Evolutionary conservation across 768 basidiomycete genomes (phyloP).

Genomic region (Goffeauzyma gilvescens): DNA sequence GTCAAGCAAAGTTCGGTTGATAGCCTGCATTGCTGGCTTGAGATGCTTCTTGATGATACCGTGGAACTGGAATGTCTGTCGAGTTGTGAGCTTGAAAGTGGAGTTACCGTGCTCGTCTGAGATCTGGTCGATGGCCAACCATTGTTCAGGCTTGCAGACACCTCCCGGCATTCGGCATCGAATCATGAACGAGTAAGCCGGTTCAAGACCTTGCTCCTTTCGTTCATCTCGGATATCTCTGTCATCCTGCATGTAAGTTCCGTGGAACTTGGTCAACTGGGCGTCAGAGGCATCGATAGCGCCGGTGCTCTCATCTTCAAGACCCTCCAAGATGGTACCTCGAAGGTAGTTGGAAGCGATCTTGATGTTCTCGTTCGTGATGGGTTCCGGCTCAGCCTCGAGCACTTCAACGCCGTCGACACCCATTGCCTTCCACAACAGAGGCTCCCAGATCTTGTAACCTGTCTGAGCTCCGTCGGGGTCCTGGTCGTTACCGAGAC

Average conservation of each 20-base stretch:
- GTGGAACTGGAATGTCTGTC: slow-evolving; percentile 98
- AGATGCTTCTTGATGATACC: slow-evolving; percentile 93
- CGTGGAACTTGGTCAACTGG: slow-evolving; percentile 83
- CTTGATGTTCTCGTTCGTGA: slow-evolving; percentile 99
- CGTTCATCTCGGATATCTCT: slow-evolving; percentile 96
- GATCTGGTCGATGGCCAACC: slow-evolving; percentile 89
- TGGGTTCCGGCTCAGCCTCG: slow-evolving; percentile 86
- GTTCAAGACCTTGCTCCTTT: slow-evolving; percentile 74
- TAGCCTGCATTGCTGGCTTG: slow-evolving; percentile 89
- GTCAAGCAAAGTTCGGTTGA: slow-evolving; percentile 75
- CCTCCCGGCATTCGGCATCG: slow-evolving; percentile 91
- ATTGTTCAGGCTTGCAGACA: slow-evolving; percentile 76
- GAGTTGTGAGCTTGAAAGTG: slow-evolving; percentile 91
- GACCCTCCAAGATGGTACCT: slow-evolving; percentile 83
- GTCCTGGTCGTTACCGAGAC: slow-evolving; percentile 91
- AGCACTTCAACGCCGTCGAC: slow-evolving; percentile 71
- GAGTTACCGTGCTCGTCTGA: slow-evolving; percentile 84
- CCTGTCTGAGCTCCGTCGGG: slow-evolving; percentile 90
- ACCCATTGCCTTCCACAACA: slow-evolving; percentile 81
- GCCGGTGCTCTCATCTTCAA: slow-evolving; percentile 66
- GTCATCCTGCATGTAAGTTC: slow-evolving; percentile 56
- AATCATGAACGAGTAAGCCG: slow-evolving; percentile 96
- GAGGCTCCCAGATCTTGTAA: slow-evolving; percentile 88
- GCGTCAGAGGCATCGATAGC: slow-evolving; percentile 78
- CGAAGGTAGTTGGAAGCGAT: slow-evolving; percentile 82